Conservation (phyloP, 441 rosid genomes). For the Croton setiger region DNA sequence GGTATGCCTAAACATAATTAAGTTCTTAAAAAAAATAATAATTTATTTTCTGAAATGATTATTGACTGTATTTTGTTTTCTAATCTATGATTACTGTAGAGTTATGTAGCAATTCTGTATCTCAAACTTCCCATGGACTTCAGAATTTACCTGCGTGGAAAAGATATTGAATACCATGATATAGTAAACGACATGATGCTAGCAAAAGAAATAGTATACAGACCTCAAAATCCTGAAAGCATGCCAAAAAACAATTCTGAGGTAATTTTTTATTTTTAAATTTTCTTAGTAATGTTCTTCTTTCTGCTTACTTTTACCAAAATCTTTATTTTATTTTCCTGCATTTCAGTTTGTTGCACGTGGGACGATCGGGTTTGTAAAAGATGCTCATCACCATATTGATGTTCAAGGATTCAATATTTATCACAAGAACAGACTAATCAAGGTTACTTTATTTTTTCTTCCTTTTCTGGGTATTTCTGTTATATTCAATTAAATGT, state of each 20-base stretch:
- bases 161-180: conserved; percentile 60
- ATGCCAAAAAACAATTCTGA: conserved; percentile 19
- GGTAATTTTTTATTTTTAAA: conserved; percentile 27
- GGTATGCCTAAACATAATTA: conserved; percentile 28
- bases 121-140: conserved; percentile 56
- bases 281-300: neutral
- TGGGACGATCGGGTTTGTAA: conserved; percentile 67
- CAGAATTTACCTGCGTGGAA: conserved; percentile 54
- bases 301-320: neutral
- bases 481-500: neutral
- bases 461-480: neutral
- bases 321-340: neutral
- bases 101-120: conserved; percentile 73
- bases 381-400: conserved; percentile 68
- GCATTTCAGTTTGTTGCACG: conserved; percentile 39
- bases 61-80: conserved; percentile 8
- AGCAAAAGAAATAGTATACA: conserved; percentile 37
- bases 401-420: conserved; percentile 83
- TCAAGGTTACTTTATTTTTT: conserved; percentile 42
- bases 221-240: conserved; percentile 39
- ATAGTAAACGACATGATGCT: conserved; percentile 63
- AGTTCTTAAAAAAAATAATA: no score
- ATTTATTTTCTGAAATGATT: neutral
- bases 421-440: conserved; percentile 78
- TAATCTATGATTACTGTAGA: conserved; percentile 31